Base-by-base conservation (phyloP, 1,284 basidiomycete species). In the Leccinum olivaceoglutinosum region DNA sequence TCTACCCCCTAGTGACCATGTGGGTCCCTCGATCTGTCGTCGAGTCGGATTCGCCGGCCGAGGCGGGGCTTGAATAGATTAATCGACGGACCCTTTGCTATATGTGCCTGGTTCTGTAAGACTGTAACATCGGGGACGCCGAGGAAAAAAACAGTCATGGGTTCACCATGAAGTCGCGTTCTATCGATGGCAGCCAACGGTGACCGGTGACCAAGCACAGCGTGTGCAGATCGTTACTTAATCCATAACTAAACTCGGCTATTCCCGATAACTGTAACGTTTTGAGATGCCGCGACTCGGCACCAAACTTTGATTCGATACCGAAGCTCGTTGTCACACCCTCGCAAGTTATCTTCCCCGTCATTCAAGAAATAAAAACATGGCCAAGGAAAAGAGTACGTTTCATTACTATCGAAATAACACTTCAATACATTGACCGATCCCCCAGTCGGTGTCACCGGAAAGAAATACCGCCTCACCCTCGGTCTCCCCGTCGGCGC, bases 401-500 rank as follows among this genome's bases (percentile, higher is more conserved):
- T 65, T 2, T 14, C 11, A 53, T 12, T 25, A 2, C 12, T 9
- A 16, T 54, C 14, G 3, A 14, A 5, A 16, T 10, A 54, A 29
- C 3, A 14, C 11, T 21, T 1, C n/a, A 10, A 4, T n/a, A 0
- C 9, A 9, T 57, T 11, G 2, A 39, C 1, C 4, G 3, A 21
- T 60, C 65, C 51, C 64, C 32, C 14, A 74, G 74, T 72, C 44
- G 72, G 73, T 25, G 76, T 81, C 64, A 78, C 94, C 76, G 96
- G 96, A 78, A 96, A 92, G 82, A 99, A 98, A 82, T 98, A 92
- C 88, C 90, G 96, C 74, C 86, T 99, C 83, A 94, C 95, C 69
- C 89, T 97, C 74, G 94, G 93, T 91, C 88, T 98, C 71, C 97
- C 96, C 73, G 93, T 95, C 74, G 97, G 97, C 75, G 96, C 96